Evolutionary conservation across 306 rosid genomes (phyloP).

Genomic region (Pyrus betulifolia): DNA sequence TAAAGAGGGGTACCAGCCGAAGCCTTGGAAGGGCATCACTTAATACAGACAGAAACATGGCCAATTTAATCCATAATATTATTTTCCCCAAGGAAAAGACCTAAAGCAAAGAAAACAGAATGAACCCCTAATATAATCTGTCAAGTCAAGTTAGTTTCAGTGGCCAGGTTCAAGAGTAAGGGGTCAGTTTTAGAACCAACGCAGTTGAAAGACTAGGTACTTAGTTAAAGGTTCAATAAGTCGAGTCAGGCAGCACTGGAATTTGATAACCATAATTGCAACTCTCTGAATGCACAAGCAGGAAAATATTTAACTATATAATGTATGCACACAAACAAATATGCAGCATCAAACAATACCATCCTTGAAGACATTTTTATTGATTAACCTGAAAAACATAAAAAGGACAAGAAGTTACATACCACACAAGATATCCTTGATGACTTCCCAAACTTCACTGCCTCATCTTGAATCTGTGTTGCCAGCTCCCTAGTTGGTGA

Average conservation of each 20-base stretch:
- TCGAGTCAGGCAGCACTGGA: background rate
- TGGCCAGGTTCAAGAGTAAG: no score
- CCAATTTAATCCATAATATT: no score
- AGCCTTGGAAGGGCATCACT: no score
- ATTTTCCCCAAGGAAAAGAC: background rate
- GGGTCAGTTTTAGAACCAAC: no score
- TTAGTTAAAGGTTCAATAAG: background rate
- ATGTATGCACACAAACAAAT: background rate
- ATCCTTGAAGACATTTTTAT: background rate
- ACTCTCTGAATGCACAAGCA: background rate
- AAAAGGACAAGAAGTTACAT: slow-evolving; percentile 16
- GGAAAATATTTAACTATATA: background rate
- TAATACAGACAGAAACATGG: no score
- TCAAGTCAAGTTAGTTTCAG: no score
- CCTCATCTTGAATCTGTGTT: slow-evolving; percentile 95
- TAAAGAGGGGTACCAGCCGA: no score
- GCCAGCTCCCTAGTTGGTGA: slow-evolving; percentile 99
- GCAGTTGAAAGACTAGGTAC: no score
- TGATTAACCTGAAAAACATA: background rate
- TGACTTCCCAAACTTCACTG: slow-evolving; percentile 86
- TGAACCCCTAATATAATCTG: no score
- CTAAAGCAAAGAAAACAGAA: no score
- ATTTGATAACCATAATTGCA: background rate
- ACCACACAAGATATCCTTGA: slow-evolving; percentile 80
- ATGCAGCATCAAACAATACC: background rate